phyloP scores from a whole-genome alignment of 805 yeast species.

The Starmerella scarabaei region DNA sequence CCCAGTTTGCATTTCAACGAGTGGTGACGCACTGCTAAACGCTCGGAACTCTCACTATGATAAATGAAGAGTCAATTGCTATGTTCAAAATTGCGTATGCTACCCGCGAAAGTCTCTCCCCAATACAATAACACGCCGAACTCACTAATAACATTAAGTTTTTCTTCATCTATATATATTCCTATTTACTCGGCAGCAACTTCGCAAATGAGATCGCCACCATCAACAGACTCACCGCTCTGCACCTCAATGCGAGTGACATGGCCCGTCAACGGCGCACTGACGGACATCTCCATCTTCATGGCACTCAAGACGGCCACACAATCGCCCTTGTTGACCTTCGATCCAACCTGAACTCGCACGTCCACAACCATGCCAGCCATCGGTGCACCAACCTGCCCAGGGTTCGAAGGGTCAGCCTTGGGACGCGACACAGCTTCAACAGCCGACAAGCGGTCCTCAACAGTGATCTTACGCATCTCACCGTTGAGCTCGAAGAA shows the following conservation, averaged over 20 bases:
- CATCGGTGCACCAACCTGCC: slow-evolving; percentile 97
- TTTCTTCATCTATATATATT: too few species aligned
- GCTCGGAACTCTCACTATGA: too few species aligned
- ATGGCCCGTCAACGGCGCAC: slow-evolving; percentile 80
- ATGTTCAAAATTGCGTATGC: too few species aligned
- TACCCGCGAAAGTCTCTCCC: too few species aligned
- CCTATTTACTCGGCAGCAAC: slow-evolving; percentile 29
- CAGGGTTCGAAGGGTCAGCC: slow-evolving; percentile 76
- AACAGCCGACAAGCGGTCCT: slow-evolving; percentile 74
- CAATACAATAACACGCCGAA: too few species aligned
- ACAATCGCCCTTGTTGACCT: slow-evolving; percentile 93
- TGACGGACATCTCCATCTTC: slow-evolving; percentile 99
- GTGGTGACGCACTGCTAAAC: too few species aligned
- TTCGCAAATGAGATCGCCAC: slow-evolving; percentile 70
- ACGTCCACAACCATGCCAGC: slow-evolving; percentile 96
- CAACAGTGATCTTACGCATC: slow-evolving; percentile 86
- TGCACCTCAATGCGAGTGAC: slow-evolving; percentile 63
- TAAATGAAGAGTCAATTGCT: too few species aligned
- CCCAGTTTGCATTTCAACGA: too few species aligned
- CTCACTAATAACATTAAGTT: too few species aligned
- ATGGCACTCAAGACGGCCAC: slow-evolving; percentile 88
- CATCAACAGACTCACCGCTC: slow-evolving; percentile 93
- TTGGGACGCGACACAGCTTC: slow-evolving; percentile 79
- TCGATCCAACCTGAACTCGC: slow-evolving; percentile 73
- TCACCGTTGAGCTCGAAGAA: slow-evolving; percentile 98